These are phyloP conservation scores for Mycosphaerelloides madeirae DNA, from an alignment of 2,329 filamentous ascomycete species.

Conservation along the genomic window DNA sequence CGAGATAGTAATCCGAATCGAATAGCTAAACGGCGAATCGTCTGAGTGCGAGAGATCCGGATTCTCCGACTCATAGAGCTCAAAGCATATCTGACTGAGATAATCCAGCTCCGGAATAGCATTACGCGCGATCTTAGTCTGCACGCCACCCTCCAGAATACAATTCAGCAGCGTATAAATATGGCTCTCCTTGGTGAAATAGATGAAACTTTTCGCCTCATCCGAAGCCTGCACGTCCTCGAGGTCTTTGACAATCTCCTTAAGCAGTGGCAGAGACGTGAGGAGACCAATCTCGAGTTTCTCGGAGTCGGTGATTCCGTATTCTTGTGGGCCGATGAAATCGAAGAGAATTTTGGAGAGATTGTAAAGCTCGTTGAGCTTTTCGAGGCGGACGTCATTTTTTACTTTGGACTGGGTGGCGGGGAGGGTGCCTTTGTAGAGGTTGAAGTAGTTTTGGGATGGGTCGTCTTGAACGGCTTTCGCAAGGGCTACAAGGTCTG, in stretches of 20 bases:
- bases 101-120: conserved; percentile 97
- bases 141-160: conserved; percentile 92
- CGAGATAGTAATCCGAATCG: conserved; percentile 91
- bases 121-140: conserved; percentile 92
- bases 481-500: conserved; percentile 33
- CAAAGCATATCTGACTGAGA: conserved; percentile 94
- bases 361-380: conserved; percentile 86
- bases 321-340: conserved; percentile 97
- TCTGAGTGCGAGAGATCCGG: conserved; percentile 35
- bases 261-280: conserved; percentile 86
- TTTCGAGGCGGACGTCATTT: conserved; percentile 77
- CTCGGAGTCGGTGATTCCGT: conserved; percentile 90
- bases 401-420: conserved; percentile 62
- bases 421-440: conserved; percentile 67
- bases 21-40: conserved; percentile 66
- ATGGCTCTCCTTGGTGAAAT: conserved; percentile 98
- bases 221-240: conserved; percentile 96
- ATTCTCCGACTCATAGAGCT: conserved; percentile 92
- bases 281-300: conserved; percentile 97
- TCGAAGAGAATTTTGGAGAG: conserved; percentile 94
- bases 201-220: conserved; percentile 93
- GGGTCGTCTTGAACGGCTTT: conserved; percentile 34
- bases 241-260: conserved; percentile 93
- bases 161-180: conserved; percentile 98
- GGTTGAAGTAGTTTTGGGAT: conserved; percentile 74